Base-by-base conservation (phyloP, 148 eudicot species). In the Chenopodium suecicum region DNA sequence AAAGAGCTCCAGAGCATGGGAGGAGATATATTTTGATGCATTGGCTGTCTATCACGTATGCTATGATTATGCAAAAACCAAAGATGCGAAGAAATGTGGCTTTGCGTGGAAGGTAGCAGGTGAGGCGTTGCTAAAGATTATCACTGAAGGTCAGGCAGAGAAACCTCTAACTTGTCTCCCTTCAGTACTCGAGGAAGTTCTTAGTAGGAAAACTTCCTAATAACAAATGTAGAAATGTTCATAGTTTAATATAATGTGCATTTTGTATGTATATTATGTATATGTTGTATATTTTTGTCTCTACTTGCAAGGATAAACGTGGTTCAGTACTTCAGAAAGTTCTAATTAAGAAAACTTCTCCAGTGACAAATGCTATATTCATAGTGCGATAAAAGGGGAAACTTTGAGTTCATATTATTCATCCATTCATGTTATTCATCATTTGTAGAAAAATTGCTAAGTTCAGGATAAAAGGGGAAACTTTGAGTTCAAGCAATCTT, bases 21-120 rank as follows among this genome's bases (percentile, higher is more conserved):
- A 82, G 17, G 89, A 88, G 25, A 83, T 92, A 1, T 85, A 84
- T 31, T n/a, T 76, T 4, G 97, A 91, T 58, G 92, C 97, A 34
- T 69, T 90, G 8, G 92, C 92, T 7, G 75, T 94, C 12, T 92
- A 92, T 68, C 86, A 88, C 34, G 84, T 82, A 11, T 80, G 82
- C 3, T 92, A 94, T 58, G 83, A 88, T 48, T 29, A 79, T 58
- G 97, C 94, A 22, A 84, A 58, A 32, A 9, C 0, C 4, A 29
- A 47, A 0, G 50, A 70, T 7, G 87, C 81, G 4, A 64, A 29
- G 1, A 75, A 77, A 23, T 94, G 98, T 41, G 82, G 84, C 7
- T 94, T 92, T 86, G 94, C 91, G 0, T 94, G 97, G 98, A 92
- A 48, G 81, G 91, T 92, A 17, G 98, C 97, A 1, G 93, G 94